These are phyloP conservation scores for Diaporthe citriasiana DNA, from an alignment of 2,329 filamentous ascomycete species.

Conservation along the genomic window DNA sequence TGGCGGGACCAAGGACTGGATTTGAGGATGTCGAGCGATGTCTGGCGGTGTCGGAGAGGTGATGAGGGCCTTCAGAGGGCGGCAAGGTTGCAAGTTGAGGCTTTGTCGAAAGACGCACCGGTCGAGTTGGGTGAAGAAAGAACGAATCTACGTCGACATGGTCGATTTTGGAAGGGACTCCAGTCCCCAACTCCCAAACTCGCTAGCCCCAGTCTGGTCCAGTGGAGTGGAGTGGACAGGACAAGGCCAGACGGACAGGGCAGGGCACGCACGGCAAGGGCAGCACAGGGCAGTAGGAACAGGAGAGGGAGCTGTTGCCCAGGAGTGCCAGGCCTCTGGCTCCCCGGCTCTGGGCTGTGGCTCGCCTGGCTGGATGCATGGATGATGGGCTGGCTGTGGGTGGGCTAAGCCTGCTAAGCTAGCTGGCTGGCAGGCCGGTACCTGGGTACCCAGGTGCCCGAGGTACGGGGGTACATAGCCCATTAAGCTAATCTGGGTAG, in stretches of 20 bases:
- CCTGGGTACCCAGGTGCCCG: neutral
- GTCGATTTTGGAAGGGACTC: constrained; percentile 41
- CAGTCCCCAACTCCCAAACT: constrained; percentile 36
- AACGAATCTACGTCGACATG: constrained; percentile 36
- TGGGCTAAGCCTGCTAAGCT: constrained; percentile 11
- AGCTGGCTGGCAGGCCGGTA: constrained; percentile 11
- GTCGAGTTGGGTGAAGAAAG: constrained; percentile 39
- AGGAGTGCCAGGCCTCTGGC: constrained; percentile 21
- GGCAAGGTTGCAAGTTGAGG: constrained; percentile 29
- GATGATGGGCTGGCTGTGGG: constrained; percentile 17
- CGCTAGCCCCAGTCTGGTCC: constrained; percentile 35
- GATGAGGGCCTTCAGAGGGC: constrained; percentile 34
- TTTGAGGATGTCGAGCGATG: constrained; percentile 5
- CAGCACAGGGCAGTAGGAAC: constrained; percentile 14
- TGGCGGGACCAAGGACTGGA: constrained; percentile 11
- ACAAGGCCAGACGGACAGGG: neutral
- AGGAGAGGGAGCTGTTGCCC: constrained; percentile 23
- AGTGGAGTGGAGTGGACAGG: constrained; percentile 26
- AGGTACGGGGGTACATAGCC: constrained; percentile 22
- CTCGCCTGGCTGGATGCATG: constrained; percentile 17
- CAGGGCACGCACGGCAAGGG: neutral
- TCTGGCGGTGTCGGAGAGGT: constrained; percentile 6
- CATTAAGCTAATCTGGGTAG: constrained; percentile 29
- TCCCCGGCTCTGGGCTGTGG: constrained; percentile 27
- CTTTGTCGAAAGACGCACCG: constrained; percentile 36